Evolutionary conservation across 1,284 basidiomycete species (phyloP), one percentile per base, ranked within the genome.

Genomic region (Sporisorium scitamineum): DNA sequence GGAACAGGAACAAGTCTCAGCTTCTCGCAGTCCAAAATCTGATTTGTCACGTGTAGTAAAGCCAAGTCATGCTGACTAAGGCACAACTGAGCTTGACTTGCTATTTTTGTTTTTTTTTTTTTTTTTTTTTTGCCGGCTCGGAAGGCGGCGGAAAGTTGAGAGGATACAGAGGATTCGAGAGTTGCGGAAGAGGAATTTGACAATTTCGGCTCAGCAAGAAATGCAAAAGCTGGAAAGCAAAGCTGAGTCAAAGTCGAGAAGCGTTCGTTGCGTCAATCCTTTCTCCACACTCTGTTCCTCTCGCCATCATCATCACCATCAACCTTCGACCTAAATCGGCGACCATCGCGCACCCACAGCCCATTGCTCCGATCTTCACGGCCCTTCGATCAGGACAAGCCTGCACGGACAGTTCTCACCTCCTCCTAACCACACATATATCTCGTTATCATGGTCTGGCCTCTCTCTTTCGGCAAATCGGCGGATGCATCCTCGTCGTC

Each of bases 401-500:
- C 18, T 39, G 11, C 13, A 11, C 27, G 29, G 29, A 31, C 48
- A 18, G 20, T 9, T 31, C 26, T 48, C 64, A 52, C 31, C 26
- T 14, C 44, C 8, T 26, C 26, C 14, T 27, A 11, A 16, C 64
- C 47, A 29, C 0, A 24, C 20, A 18, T 37, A 32, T 29, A 29
- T 3, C 45, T 53, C 20, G 37, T 22, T 51, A 71, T 34, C 51
- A 77, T 77, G 75, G 70, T 77, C 59, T 77, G 75, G 75, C 75
- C 75, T 22, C 73, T 77, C 70, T 73, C 70, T 29, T 66, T 62
- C 14, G 61, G 41, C 56, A 70, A 62, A 45, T 63, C 69, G 51
- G 39, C 63, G 31, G 64, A 64, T 34, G 63, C 67, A 13, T 63
- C 75, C 24, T 62, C 73, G 5, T 54, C 68, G 14, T 48, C 62